Conservation (phyloP, 2,329 filamentous ascomycete species). For the Escovopsis weberi region DNA sequence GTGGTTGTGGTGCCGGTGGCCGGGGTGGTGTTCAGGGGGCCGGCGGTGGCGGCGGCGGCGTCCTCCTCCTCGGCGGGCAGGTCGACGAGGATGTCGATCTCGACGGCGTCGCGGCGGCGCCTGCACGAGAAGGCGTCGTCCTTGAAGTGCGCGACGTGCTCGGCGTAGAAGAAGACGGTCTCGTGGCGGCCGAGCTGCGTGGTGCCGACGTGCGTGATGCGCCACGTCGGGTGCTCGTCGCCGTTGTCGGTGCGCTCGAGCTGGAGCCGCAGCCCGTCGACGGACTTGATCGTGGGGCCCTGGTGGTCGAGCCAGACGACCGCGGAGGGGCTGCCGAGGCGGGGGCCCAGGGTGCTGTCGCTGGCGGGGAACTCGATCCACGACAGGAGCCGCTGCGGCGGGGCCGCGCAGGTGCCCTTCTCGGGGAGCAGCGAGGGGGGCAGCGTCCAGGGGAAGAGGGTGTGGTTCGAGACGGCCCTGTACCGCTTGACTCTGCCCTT, state of each 20-base stretch:
- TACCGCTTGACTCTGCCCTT: slow-evolving; percentile 22
- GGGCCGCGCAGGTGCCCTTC: slow-evolving; percentile 62
- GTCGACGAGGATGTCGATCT: slow-evolving; percentile 48
- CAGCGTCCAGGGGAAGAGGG: slow-evolving; percentile 86
- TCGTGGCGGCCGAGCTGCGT: slow-evolving; percentile 77
- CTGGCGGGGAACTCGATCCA: slow-evolving; percentile 46
- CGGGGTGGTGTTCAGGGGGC: slow-evolving; percentile 7
- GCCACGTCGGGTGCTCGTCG: slow-evolving; percentile 39
- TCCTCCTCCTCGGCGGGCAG: slow-evolving; percentile 11
- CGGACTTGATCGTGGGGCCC: slow-evolving; percentile 32
- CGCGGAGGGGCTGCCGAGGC: slow-evolving; percentile 17
- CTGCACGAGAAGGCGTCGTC: slow-evolving; percentile 77
- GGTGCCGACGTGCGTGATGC: slow-evolving; percentile 68
- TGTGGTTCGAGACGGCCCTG: slow-evolving; percentile 57
- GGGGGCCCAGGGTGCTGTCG: slow-evolving; percentile 17
- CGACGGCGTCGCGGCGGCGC: slow-evolving; percentile 56
- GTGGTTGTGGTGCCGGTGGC: neutral
- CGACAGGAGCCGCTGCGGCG: slow-evolving; percentile 57
- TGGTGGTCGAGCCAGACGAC: slow-evolving; percentile 20
- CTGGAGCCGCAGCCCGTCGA: slow-evolving; percentile 47
- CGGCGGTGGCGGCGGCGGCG: slow-evolving; percentile 7
- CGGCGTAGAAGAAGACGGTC: slow-evolving; percentile 63
- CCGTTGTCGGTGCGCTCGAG: slow-evolving; percentile 41
- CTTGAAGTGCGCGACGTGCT: slow-evolving; percentile 59
- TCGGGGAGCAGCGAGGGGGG: slow-evolving; percentile 58